phyloP scores from a whole-genome alignment of 2,329 filamentous ascomycete genomes.

The Neonectria faginata region DNA sequence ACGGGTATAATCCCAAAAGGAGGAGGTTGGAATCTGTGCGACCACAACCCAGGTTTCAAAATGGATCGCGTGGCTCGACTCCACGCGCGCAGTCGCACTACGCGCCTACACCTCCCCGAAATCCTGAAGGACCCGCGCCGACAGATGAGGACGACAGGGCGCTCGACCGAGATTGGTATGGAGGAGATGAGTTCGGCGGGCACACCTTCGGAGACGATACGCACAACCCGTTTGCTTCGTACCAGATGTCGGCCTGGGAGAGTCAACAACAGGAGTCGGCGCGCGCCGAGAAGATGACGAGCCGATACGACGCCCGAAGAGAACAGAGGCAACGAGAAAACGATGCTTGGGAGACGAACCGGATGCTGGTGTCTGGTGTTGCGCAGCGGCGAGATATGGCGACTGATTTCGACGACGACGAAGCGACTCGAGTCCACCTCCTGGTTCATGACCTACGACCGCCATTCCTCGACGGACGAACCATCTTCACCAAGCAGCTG shows the following conservation, averaged over 20 bases:
- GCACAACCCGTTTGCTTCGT: slow-evolving; percentile 90
- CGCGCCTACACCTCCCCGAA: slow-evolving; percentile 55
- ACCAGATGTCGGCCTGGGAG: slow-evolving; percentile 79
- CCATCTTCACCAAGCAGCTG: slow-evolving; percentile 95
- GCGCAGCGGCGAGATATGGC: slow-evolving; percentile 88
- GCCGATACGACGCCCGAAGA: slow-evolving; percentile 74
- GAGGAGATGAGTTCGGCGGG: slow-evolving; percentile 82
- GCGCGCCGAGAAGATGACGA: slow-evolving; percentile 83
- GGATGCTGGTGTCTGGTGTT: slow-evolving; percentile 96
- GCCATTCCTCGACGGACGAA: slow-evolving; percentile 93
- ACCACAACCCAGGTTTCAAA: slow-evolving; percentile 46
- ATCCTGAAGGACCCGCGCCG: slow-evolving; percentile 67
- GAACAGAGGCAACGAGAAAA: slow-evolving; percentile 93
- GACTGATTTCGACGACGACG: slow-evolving; percentile 90
- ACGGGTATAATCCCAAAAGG: slow-evolving; percentile 55
- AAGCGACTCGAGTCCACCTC: slow-evolving; percentile 88
- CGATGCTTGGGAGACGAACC: slow-evolving; percentile 98
- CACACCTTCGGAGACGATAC: slow-evolving; percentile 90
- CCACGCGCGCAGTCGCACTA: slow-evolving; percentile 52
- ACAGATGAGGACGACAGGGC: slow-evolving; percentile 77
- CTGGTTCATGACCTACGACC: slow-evolving; percentile 94
- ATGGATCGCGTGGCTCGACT: slow-evolving; percentile 51
- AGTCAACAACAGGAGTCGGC: slow-evolving; percentile 81
- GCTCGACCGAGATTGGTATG: slow-evolving; percentile 93
- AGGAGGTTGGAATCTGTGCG: slow-evolving; percentile 52